Percentiles rank a stretch among this genome's conserved stretches.
phyloP scores from a whole-genome alignment of 805 yeast genomes.

The Yarrowia divulgata region DNA sequence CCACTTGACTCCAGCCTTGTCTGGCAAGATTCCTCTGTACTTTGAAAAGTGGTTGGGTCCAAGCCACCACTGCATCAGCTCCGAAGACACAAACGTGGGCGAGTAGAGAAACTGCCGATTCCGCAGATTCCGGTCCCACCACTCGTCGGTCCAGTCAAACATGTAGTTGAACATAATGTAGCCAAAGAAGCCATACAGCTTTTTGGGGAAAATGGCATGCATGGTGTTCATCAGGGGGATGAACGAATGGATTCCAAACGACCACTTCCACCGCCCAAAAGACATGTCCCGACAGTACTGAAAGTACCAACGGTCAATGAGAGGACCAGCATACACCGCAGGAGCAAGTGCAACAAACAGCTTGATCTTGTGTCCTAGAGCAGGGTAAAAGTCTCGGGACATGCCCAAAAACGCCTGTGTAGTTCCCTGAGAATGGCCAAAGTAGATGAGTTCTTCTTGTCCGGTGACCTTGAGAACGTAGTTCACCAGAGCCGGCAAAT shows the following conservation, averaged over 20 bases:
- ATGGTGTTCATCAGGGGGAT: constrained; percentile 74
- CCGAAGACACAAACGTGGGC: constrained; percentile 80
- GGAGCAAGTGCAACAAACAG: constrained; percentile 84
- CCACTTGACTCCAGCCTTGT: constrained; percentile 53
- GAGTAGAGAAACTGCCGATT: constrained; percentile 83
- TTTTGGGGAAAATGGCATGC: constrained; percentile 58
- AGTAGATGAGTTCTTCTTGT: constrained; percentile 58
- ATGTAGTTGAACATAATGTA: constrained; percentile 85
- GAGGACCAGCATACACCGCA: constrained; percentile 85
- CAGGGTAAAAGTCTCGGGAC: constrained; percentile 56
- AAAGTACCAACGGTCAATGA: constrained; percentile 61
- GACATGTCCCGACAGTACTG: constrained; percentile 47
- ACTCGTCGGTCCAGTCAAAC: constrained; percentile 83
- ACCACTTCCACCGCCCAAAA: constrained; percentile 46
- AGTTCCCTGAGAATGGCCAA: constrained; percentile 94
- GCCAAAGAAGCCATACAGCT: constrained; percentile 68
- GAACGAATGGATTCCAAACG: constrained; percentile 81
- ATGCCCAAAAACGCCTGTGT: constrained; percentile 80
- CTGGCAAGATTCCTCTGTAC: constrained; percentile 62
- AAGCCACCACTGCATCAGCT: constrained; percentile 94
- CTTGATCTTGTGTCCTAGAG: constrained; percentile 62
- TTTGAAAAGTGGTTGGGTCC: constrained; percentile 60
- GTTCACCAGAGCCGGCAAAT: constrained; percentile 75
- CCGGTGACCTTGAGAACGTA: constrained; percentile 57
- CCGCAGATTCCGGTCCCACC: constrained; percentile 75